Percentiles rank a stretch among this genome's conserved stretches.
phyloP scores from a whole-genome alignment of 176 grass and related monocot genomes.

The Urochloa ruziziensis region DNA sequence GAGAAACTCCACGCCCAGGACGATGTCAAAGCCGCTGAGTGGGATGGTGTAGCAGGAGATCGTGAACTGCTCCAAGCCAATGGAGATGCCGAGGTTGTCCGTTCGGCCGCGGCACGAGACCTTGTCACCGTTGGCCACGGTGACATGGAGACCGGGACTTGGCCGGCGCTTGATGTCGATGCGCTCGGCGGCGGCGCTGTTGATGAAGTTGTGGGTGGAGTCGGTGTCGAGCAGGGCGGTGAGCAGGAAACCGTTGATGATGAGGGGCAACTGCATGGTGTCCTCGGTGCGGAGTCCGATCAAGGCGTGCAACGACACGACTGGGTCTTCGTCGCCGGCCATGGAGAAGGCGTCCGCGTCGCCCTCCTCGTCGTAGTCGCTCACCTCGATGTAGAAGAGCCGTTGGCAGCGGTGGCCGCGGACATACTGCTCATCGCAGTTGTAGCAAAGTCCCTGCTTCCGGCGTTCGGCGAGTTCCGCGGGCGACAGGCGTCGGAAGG shows the following conservation, averaged over 20 bases:
- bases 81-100: fast-evolving
- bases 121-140: neutral
- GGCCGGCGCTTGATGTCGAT: fast-evolving
- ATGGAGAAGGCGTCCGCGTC: neutral
- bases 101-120: fast-evolving
- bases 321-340: fast-evolving
- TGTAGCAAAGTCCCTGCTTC: neutral
- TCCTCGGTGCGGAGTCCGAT: neutral
- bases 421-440: neutral
- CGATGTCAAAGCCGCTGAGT: neutral
- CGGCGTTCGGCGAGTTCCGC: neutral
- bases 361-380: neutral
- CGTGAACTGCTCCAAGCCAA: fast-evolving
- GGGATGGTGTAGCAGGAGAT: neutral
- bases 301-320: too few species aligned
- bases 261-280: fast-evolving
- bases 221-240: neutral
- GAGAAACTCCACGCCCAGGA: neutral
- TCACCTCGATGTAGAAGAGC: neutral
- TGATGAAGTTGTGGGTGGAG: neutral
- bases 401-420: neutral
- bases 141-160: fast-evolving
- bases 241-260: neutral
- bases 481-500: neutral
- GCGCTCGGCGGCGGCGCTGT: fast-evolving